Percentiles rank a stretch among this genome's conserved stretches.
These are phyloP conservation scores for Fragaria iinumae DNA, from an alignment of 306 rosid species.

Conservation along the genomic window DNA sequence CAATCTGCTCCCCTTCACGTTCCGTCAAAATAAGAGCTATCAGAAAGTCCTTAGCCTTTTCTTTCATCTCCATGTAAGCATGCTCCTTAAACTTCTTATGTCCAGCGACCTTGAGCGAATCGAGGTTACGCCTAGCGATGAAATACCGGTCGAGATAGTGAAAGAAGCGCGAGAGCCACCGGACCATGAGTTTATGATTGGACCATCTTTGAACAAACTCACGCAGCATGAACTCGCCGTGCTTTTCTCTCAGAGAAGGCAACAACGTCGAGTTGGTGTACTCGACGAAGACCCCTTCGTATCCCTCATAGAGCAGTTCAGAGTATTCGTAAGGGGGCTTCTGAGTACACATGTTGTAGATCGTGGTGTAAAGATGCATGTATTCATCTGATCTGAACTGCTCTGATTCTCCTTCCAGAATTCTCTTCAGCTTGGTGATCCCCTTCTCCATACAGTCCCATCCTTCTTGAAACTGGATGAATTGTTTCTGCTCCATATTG, in stretches of 20 bases:
- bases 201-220: slow-evolving; percentile 61
- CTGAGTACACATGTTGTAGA: slow-evolving; percentile 51
- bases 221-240: slow-evolving; percentile 56
- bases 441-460: not conserved
- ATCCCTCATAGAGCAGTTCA: slow-evolving; percentile 40
- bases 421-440: slow-evolving; percentile 26
- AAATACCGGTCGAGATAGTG: slow-evolving; percentile 44
- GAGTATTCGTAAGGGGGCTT: slow-evolving; percentile 40
- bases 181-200: slow-evolving; percentile 41
- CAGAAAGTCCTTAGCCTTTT: slow-evolving; percentile 42
- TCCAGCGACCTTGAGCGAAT: slow-evolving; percentile 31
- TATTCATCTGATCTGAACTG: not conserved
- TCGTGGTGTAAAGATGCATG: not conserved
- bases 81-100: slow-evolving; percentile 39
- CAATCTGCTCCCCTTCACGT: slow-evolving; percentile 80
- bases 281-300: slow-evolving; percentile 16
- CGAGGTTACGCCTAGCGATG: slow-evolving; percentile 28
- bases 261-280: slow-evolving; percentile 36
- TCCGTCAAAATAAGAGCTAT: slow-evolving; percentile 55
- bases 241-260: slow-evolving; percentile 52
- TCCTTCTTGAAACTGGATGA: not conserved
- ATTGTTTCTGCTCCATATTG: not conserved
- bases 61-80: slow-evolving; percentile 45
- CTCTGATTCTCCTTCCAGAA: not conserved
- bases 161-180: slow-evolving; percentile 49